Conservation (phyloP, 1,139 yeast species). For the Geotrichum carabidarum region DNA sequence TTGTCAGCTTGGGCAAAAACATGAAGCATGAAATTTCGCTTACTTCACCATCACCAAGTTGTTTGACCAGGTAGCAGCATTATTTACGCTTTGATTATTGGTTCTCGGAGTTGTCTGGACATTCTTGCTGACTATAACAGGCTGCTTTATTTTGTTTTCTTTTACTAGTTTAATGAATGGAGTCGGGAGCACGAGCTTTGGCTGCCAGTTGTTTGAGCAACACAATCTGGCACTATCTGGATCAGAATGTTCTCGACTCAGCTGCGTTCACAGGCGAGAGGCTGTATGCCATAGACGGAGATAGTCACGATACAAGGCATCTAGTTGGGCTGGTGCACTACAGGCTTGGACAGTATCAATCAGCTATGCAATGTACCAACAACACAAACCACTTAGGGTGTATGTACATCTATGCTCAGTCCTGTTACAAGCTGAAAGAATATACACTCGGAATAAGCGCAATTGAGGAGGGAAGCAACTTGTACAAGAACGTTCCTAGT, state of each 20-base stretch:
- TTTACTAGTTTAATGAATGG: conserved; percentile 8
- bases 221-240: conserved; percentile 59
- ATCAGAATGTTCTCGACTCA: conserved; percentile 59
- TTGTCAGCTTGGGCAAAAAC: no score
- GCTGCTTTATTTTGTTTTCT: background rate
- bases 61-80: background rate
- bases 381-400: conserved; percentile 61
- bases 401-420: conserved; percentile 60
- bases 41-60: background rate
- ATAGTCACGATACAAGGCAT: conserved; percentile 53
- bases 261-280: conserved; percentile 83
- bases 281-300: conserved; percentile 52
- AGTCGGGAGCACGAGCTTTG: conserved; percentile 8
- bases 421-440: conserved; percentile 54
- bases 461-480: conserved; percentile 33
- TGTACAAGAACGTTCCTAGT: conserved; percentile 9
- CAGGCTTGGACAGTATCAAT: conserved; percentile 51
- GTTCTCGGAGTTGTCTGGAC: no score
- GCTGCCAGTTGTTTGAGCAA: conserved; percentile 23
- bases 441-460: conserved; percentile 62
- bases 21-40: background rate
- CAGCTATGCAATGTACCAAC: conserved; percentile 41
- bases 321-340: conserved; percentile 59
- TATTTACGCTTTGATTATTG: no score
- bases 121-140: no score